These are phyloP conservation scores for Xerocomus potaroensis DNA, from an alignment of 768 basidiomycete species.

Conservation along the genomic window DNA sequence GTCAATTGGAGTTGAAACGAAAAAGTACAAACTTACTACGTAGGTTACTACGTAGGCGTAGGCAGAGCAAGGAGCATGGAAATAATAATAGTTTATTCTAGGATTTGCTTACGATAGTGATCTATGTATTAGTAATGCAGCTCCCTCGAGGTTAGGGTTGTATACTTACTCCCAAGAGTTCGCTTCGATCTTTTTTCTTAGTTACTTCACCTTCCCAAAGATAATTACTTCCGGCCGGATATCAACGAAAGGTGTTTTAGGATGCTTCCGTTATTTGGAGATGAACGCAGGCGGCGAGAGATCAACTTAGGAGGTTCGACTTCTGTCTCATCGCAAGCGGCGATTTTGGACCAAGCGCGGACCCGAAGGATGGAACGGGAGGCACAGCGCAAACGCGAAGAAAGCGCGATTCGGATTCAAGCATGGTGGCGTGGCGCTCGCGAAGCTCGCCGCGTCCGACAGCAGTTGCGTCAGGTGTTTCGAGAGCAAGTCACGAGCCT, in stretches of 20 bases:
- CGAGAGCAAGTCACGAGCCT: conserved; percentile 49
- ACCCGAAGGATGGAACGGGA: conserved; percentile 55
- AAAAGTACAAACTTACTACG: too few relatives aligned
- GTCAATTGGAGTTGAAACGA: too few relatives aligned
- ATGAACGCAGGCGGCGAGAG: conserved; percentile 49
- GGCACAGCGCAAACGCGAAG: conserved; percentile 50
- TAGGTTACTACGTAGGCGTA: too few relatives aligned
- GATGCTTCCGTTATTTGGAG: conserved; percentile 46
- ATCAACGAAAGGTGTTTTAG: background rate
- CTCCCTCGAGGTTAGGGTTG: too few relatives aligned
- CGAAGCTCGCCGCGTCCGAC: conserved; percentile 39
- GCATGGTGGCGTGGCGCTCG: conserved; percentile 61
- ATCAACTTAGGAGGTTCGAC: conserved; percentile 76
- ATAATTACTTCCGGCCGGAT: background rate
- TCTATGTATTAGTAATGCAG: too few relatives aligned
- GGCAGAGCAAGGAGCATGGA: too few relatives aligned
- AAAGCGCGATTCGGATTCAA: conserved; percentile 60
- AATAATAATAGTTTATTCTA: too few relatives aligned
- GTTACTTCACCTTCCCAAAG: too few relatives aligned
- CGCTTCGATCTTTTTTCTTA: too few relatives aligned
- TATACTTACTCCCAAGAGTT: too few relatives aligned
- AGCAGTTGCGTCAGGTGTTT: conserved; percentile 46
- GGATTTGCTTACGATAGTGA: too few relatives aligned
- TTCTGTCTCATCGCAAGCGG: conserved; percentile 45
- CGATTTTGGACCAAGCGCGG: conserved; percentile 61